Percentiles rank a stretch among this genome's conserved stretches.
Evolutionary conservation across 768 basidiomycete genomes (phyloP).

Genomic region (Serendipita sp.): DNA sequence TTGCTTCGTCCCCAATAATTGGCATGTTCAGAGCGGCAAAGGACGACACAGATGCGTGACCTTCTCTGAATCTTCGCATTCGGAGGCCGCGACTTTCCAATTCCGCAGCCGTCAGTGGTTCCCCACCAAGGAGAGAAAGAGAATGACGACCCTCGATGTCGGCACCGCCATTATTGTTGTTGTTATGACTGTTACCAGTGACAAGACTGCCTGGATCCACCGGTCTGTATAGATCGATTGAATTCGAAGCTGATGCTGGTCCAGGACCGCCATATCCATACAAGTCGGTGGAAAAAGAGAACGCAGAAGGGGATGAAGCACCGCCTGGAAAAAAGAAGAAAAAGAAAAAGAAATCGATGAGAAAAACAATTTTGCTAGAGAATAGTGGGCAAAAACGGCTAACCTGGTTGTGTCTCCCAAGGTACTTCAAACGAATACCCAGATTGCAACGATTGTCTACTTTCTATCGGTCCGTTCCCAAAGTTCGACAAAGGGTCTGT

Average conservation of each 20-base stretch:
- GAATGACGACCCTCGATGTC: slow-evolving; percentile 1
- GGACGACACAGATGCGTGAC: not conserved
- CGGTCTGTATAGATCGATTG: not conserved
- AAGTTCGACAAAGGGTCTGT: not conserved
- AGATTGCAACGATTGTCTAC: not conserved
- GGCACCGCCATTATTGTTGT: not conserved
- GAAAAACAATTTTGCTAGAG: not conserved
- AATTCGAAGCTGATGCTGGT: not conserved
- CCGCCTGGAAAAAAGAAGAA: not conserved
- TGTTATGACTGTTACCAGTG: not conserved
- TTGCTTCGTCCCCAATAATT: not conserved
- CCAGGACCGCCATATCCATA: not conserved
- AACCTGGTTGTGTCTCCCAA: not conserved
- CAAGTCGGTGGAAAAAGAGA: slow-evolving; percentile 3
- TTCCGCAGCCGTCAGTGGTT: not conserved
- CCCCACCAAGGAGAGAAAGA: not conserved
- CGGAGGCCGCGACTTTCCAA: not conserved
- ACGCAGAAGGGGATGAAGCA: not conserved
- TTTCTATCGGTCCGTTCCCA: not conserved
- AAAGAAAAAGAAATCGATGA: not conserved
- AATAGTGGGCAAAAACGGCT: not conserved
- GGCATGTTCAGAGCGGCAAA: not conserved
- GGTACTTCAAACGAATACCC: slow-evolving; percentile 2
- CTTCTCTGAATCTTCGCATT: not conserved
- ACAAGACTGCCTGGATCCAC: not conserved